phyloP scores from a whole-genome alignment of 352 stramenopile genomes.

The Phytophthora sp. region DNA sequence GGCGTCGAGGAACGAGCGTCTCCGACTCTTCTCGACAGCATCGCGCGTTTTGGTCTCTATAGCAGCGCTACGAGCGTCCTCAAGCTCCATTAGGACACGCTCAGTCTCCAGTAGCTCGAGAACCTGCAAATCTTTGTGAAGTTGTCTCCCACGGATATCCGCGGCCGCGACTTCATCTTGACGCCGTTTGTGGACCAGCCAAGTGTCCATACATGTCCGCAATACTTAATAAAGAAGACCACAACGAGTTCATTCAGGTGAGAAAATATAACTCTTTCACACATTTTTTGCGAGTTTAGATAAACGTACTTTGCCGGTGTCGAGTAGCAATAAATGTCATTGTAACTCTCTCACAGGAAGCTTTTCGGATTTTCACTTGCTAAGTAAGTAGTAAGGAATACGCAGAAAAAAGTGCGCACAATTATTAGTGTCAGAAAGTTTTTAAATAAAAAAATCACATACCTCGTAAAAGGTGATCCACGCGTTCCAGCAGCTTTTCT shows the following conservation, averaged over 20 bases:
- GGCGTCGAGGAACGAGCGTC: conserved; percentile 52
- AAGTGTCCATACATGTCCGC: conserved; percentile 35
- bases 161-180: conserved; percentile 50
- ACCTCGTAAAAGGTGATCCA: conserved; percentile 48
- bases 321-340: conserved; percentile 40
- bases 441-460: too few relatives aligned
- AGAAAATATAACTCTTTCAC: too few relatives aligned
- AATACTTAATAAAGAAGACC: too few relatives aligned
- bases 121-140: conserved; percentile 49
- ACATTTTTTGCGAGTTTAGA: too few relatives aligned
- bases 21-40: conserved; percentile 35
- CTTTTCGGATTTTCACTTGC: conserved; percentile 38
- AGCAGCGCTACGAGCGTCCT: conserved; percentile 51
- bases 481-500: conserved; percentile 10
- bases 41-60: conserved; percentile 34
- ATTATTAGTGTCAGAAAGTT: too few relatives aligned
- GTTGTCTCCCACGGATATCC: conserved; percentile 41
- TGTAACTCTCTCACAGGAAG: conserved; percentile 31
- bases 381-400: too few relatives aligned
- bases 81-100: conserved; percentile 41
- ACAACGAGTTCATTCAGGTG: too few relatives aligned
- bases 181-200: conserved; percentile 50
- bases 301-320: conserved; percentile 51
- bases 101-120: conserved; percentile 41
- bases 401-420: background rate